Base-by-base conservation (phyloP, 1,284 basidiomycete genomes). In the Mycena sp. region DNA sequence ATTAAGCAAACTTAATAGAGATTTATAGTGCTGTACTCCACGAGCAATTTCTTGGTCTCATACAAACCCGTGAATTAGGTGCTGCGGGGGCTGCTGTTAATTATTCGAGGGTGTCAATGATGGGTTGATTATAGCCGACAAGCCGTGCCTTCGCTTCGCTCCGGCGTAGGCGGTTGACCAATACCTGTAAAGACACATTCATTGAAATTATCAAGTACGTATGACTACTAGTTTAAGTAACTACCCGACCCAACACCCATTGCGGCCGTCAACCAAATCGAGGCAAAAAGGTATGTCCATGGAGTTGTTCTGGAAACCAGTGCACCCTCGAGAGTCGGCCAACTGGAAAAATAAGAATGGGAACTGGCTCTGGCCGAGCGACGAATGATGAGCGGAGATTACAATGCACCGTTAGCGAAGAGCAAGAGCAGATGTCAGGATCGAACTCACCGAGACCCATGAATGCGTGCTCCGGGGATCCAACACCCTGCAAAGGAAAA, bases 401-500 rank as follows among this genome's bases (percentile, higher is more conserved):
- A n/a, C n/a, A n/a, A n/a, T n/a, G n/a, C n/a, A n/a, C n/a, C n/a
- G n/a, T n/a, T n/a, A n/a, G n/a, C n/a, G n/a, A n/a, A n/a, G n/a
- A n/a, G n/a, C n/a, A n/a, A n/a, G n/a, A n/a, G n/a, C n/a, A n/a
- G n/a, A n/a, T n/a, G n/a, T n/a, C n/a, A n/a, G n/a, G n/a, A n/a
- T n/a, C n/a, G n/a, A n/a, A n/a, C n/a, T n/a, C n/a, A n/a, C n/a
- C n/a, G n/a, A n/a, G n/a, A n/a, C n/a, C n/a, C n/a, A n/a, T n/a
- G n/a, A 46, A 46, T 28, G 28, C 6, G 26, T 25, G 45, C 45
- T 29, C 25, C 25, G 26, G 45, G 45, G 45, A 46, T 46, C 28
- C 45, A 46, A 46, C 21, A 23, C 26, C 45, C 45, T 46, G 45
- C 28, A n/a, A 46, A 46, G 45, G 28, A 46, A 46, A 46, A 46